These are phyloP conservation scores for Linnemannia elongata DNA, from an alignment of 192 early-diverging fungal species.

Conservation along the genomic window DNA sequence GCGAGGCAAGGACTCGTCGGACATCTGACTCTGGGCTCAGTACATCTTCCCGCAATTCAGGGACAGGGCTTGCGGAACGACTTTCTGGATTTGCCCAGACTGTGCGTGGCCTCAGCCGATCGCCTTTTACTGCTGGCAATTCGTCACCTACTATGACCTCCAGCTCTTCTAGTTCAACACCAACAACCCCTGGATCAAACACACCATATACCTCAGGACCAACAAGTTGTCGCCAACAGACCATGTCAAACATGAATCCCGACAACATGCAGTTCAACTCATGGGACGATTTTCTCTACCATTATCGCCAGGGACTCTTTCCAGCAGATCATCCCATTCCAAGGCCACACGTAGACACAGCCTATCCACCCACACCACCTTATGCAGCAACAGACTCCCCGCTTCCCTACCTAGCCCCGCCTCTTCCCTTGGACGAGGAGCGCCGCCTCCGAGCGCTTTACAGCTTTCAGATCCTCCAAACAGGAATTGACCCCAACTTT, in stretches of 20 bases:
- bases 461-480: constrained; percentile 46
- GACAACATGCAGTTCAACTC: constrained; percentile 9
- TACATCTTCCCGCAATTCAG: constrained; percentile 30
- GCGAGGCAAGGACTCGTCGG: constrained; percentile 46
- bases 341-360: not conserved
- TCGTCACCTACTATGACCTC: constrained; percentile 34
- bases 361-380: constrained; percentile 21
- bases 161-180: constrained; percentile 39
- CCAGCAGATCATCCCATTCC: constrained; percentile 22
- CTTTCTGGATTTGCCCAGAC: constrained; percentile 46
- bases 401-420: constrained; percentile 26
- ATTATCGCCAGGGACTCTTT: constrained; percentile 35
- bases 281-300: constrained; percentile 44
- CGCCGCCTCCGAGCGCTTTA: constrained; percentile 46
- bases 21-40: constrained; percentile 49
- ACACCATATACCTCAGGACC: not conserved
- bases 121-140: constrained; percentile 23
- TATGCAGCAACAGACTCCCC: constrained; percentile 1
- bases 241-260: not conserved
- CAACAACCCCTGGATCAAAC: constrained; percentile 16
- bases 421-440: constrained; percentile 39
- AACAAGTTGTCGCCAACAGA: not conserved
- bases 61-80: constrained; percentile 30
- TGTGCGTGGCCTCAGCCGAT: constrained; percentile 38
- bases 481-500: constrained; percentile 51